These are phyloP conservation scores for Amaranthus hypochondriacus DNA, from an alignment of 148 eudicot genomes.

Conservation along the genomic window DNA sequence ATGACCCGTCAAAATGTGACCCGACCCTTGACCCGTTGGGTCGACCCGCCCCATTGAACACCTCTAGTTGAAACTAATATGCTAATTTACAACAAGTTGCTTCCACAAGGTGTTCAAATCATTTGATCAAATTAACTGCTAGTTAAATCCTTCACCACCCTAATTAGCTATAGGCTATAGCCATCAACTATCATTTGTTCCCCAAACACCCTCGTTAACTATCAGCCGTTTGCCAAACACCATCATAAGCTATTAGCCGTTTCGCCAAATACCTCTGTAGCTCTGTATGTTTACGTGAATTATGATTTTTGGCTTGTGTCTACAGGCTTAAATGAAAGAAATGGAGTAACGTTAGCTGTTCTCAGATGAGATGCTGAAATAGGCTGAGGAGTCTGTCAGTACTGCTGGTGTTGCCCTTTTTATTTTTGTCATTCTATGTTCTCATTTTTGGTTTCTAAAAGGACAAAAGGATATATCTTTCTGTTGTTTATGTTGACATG, in stretches of 20 bases:
- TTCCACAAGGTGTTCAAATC: too few relatives aligned
- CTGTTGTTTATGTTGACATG: constrained; percentile 18
- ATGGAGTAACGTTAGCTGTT: constrained; percentile 13
- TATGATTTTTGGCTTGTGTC: background rate
- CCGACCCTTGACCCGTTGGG: too few relatives aligned
- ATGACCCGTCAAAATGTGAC: too few relatives aligned
- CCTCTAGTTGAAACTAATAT: too few relatives aligned
- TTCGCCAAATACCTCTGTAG: background rate
- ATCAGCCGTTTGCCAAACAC: too few relatives aligned
- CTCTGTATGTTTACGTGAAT: background rate
- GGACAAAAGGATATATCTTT: constrained; percentile 19
- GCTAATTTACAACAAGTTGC: too few relatives aligned
- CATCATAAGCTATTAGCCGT: background rate
- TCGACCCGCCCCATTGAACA: too few relatives aligned
- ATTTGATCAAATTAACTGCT: too few relatives aligned
- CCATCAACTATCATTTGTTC: too few relatives aligned
- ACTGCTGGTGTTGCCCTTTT: constrained; percentile 17
- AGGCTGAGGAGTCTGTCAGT: constrained; percentile 22
- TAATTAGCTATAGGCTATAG: too few relatives aligned
- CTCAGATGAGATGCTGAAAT: constrained; percentile 27
- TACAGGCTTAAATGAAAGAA: constrained; percentile 25
- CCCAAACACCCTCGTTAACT: too few relatives aligned
- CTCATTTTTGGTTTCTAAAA: constrained; percentile 21
- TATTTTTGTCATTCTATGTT: constrained; percentile 19
- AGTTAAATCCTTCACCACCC: too few relatives aligned